Percentiles rank a stretch among this genome's conserved stretches.
Conservation (phyloP, 371 early-diverging fungal genomes). For the Mucor ambiguus region DNA sequence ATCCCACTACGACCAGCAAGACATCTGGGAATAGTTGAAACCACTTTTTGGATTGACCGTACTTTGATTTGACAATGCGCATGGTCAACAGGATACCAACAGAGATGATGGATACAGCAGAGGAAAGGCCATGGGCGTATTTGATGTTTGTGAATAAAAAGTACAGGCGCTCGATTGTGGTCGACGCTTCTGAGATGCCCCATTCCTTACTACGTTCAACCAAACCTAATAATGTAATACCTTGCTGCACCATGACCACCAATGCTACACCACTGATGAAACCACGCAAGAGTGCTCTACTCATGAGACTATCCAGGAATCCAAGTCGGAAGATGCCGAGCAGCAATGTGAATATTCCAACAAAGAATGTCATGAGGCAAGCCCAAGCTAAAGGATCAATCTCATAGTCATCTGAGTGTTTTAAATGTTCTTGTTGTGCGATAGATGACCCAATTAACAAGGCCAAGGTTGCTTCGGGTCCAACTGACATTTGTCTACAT, state of each 20-base stretch:
- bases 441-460: conserved; percentile 84
- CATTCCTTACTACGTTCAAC: conserved; percentile 42
- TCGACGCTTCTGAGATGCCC: conserved; percentile 66
- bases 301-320: conserved; percentile 93
- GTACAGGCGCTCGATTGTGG: conserved; percentile 73
- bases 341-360: conserved; percentile 87
- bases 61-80: conserved; percentile 61
- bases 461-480: conserved; percentile 92
- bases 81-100: conserved; percentile 66
- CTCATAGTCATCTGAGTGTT: conserved; percentile 39
- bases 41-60: conserved; percentile 41
- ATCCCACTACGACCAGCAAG: conserved; percentile 75
- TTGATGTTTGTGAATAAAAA: conserved; percentile 59
- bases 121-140: conserved; percentile 67
- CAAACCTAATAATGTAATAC: conserved; percentile 76
- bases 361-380: conserved; percentile 77
- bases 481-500: conserved; percentile 82
- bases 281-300: conserved; percentile 87
- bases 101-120: conserved; percentile 67
- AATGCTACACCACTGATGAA: conserved; percentile 92
- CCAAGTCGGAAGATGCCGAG: conserved; percentile 94
- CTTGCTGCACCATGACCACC: conserved; percentile 88
- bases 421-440: conserved; percentile 45
- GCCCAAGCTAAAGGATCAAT: conserved; percentile 67
- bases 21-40: conserved; percentile 87